Conservation (phyloP, 1,139 yeast species). For the Kodamaea arcana region DNA sequence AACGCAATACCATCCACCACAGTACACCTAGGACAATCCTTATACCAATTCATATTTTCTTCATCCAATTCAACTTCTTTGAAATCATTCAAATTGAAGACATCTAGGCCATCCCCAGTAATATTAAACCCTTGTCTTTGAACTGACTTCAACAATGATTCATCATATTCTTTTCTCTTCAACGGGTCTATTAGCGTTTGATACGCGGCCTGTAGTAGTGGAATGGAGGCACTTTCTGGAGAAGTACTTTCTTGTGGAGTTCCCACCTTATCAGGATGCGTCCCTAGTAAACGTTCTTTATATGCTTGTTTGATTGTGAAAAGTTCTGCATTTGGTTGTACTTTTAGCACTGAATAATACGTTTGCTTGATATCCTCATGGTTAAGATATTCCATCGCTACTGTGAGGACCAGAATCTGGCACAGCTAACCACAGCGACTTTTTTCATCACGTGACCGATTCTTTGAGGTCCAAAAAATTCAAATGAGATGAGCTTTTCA, state of each 20-base stretch:
- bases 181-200: constrained; percentile 39
- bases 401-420: too few relatives aligned
- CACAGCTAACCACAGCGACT: too few relatives aligned
- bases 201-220: constrained; percentile 59
- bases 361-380: constrained; percentile 4
- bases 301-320: constrained; percentile 59
- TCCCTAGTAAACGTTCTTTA: constrained; percentile 47
- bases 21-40: constrained; percentile 74
- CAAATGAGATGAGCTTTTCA: neutral
- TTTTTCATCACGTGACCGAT: constrained; percentile 1
- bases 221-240: constrained; percentile 19
- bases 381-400: constrained; percentile 5
- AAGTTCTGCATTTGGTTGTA: constrained; percentile 32
- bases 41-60: constrained; percentile 31
- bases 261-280: constrained; percentile 71
- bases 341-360: constrained; percentile 53
- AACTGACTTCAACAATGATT: constrained; percentile 30
- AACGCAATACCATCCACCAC: constrained; percentile 51
- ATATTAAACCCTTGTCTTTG: constrained; percentile 48
- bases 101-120: constrained; percentile 65
- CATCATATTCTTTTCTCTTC: constrained; percentile 47
- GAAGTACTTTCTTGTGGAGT: constrained; percentile 1
- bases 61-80: constrained; percentile 23
- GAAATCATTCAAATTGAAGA: constrained; percentile 61
- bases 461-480: neutral